Evolutionary conservation across 2,329 filamentous ascomycete genomes (phyloP), one percentile per base, ranked within the genome.

Genomic region (Paracorniculantispora psalliotae): DNA sequence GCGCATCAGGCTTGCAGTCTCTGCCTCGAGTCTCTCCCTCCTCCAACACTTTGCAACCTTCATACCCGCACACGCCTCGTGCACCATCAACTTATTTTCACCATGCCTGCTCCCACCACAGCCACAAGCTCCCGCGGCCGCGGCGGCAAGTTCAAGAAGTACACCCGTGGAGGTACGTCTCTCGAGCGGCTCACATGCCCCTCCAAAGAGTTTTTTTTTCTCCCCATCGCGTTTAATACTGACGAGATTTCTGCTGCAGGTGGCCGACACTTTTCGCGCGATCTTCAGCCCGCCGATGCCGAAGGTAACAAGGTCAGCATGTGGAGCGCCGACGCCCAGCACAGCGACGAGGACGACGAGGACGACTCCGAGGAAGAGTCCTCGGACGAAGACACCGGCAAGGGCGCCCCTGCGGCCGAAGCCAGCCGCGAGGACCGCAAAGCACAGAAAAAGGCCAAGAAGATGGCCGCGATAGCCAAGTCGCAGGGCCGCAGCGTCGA

Each of bases 131-230:
- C 87, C 64, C 83, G 91, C 72, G 92, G 91, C 67, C 89, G 92
- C 71, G 92, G 89, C 68, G 91, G 92, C 76, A 97, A 97, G 78
- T 96, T 93, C 75, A 90, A 86, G 79, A 97, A 97, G 80, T 91
- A 89, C 66, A 92, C 91, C 67, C 84, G 93, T 77, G 93, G 93
- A 82, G 92, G 93, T 93, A 58, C 26, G 39, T 61, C 23, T 30
- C 33, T 58, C 25, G 23, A n/a, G 33, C 47, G 48, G 50, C 46
- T 49, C 39, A 37, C 33, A 56, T 49, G 23, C 28, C 30, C 54
- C 37, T 60, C 35, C 39, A 28, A 35, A 6, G 23, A 30, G 47
- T 37, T 23, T 37, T 26, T 25, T 43, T 43, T 25, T 4, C 12
- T 51, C 15, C 17, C 17, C n/a, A 50, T 50, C 50, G 23, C 51